phyloP scores from a whole-genome alignment of 129 eudicot genomes.

The Escallonia rubra region DNA sequence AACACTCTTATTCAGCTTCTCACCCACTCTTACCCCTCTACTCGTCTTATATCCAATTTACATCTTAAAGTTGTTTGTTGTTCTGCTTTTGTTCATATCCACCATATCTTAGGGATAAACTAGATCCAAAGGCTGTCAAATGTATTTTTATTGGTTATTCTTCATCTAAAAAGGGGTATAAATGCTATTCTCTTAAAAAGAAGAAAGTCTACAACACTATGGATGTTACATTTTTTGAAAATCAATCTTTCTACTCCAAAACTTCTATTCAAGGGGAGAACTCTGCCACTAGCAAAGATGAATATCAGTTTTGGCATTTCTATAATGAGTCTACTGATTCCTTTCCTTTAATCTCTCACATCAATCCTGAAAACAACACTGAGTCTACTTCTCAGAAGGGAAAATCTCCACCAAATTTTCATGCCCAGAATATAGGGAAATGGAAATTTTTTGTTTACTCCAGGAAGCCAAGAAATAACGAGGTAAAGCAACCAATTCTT shows the following conservation, averaged over 20 bases:
- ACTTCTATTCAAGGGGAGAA: constrained; percentile 5
- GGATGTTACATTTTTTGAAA: constrained; percentile 7
- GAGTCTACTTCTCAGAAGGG: not conserved
- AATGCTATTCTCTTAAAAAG: not conserved
- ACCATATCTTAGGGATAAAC: not conserved
- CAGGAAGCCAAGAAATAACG: not conserved
- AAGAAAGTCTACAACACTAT: not conserved
- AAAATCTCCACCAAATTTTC: not conserved
- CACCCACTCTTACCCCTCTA: not conserved
- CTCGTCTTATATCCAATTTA: not conserved
- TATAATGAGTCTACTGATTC: not conserved
- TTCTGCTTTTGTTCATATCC: not conserved
- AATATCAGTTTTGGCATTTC: not conserved
- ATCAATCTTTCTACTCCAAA: constrained; percentile 1
- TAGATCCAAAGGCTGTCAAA: not conserved
- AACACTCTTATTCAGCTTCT: not conserved
- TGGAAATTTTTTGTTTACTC: not conserved
- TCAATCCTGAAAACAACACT: not conserved
- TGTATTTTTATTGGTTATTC: constrained; percentile 5
- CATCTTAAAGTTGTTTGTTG: constrained; percentile 3
- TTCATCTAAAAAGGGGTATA: not conserved
- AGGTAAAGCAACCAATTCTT: not conserved
- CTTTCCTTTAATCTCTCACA: not conserved
- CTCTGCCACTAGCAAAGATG: not conserved
- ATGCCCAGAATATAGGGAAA: not conserved